These are phyloP conservation scores for Exophiala spinifera DNA, from an alignment of 2,329 filamentous ascomycete species.

Conservation along the genomic window DNA sequence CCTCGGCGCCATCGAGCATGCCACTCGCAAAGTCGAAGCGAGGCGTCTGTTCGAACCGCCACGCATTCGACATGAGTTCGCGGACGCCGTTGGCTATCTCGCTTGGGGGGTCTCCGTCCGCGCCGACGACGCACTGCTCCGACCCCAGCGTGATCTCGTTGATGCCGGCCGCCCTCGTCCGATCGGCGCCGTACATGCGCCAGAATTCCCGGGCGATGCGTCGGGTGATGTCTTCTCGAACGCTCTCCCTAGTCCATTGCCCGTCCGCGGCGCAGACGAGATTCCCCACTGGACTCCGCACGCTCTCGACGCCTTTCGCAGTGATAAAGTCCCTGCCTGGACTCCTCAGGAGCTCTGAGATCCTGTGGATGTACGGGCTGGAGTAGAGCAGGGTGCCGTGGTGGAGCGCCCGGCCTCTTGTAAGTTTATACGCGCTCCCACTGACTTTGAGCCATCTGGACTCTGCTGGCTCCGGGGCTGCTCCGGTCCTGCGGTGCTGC, in stretches of 20 bases:
- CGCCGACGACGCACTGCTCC: conserved; percentile 5
- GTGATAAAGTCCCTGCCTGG: conserved; percentile 73
- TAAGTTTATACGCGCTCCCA: conserved; percentile 93
- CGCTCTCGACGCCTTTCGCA: conserved; percentile 85
- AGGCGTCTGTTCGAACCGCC: conserved; percentile 27
- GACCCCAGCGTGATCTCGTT: conserved; percentile 18
- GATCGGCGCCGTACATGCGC: conserved; percentile 14
- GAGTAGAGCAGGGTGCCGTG: conserved; percentile 86
- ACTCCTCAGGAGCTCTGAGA: conserved; percentile 71
- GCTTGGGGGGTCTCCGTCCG: conserved; percentile 8
- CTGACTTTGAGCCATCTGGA: conserved; percentile 69
- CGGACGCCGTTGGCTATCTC: conserved; percentile 17
- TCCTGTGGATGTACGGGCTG: conserved; percentile 68
- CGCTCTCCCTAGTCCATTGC: neutral
- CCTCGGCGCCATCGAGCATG: conserved; percentile 13
- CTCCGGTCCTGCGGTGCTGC: conserved; percentile 35
- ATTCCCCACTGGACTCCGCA: conserved; percentile 80
- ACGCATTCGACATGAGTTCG: conserved; percentile 24
- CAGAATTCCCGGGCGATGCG: conserved; percentile 21
- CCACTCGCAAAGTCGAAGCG: conserved; percentile 24
- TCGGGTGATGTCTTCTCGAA: conserved; percentile 14
- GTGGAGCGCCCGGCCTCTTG: conserved; percentile 74
- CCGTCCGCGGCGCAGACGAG: conserved; percentile 44
- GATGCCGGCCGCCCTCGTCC: neutral
- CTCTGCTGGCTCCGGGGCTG: conserved; percentile 8